These are phyloP conservation scores for Cicer chorassanicum DNA, from an alignment of 306 rosid species.

Conservation along the genomic window DNA sequence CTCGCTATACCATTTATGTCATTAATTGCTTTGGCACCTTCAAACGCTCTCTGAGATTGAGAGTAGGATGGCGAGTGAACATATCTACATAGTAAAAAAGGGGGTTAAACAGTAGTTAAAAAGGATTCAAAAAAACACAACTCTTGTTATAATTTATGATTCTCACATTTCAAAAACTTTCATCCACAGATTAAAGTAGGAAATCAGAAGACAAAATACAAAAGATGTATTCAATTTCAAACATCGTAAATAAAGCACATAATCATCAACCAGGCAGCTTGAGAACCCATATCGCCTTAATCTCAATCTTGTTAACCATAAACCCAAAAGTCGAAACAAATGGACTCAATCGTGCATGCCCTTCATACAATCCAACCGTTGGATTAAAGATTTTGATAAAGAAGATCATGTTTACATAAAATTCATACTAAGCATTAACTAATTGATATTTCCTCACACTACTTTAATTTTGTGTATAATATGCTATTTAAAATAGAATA, in stretches of 20 bases:
- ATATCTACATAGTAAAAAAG: conserved; percentile 65
- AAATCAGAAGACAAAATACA: conserved; percentile 31
- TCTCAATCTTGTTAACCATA: conserved; percentile 16
- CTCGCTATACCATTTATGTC: conserved; percentile 78
- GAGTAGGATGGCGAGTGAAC: conserved; percentile 62
- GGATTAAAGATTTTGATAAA: background rate
- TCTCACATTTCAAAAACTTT: conserved; percentile 23
- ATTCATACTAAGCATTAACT: background rate
- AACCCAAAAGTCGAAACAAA: conserved; percentile 17
- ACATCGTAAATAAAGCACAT: conserved; percentile 17
- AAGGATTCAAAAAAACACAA: conserved; percentile 19
- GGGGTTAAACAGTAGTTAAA: conserved; percentile 6
- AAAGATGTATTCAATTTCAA: conserved; percentile 13
- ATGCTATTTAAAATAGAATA: background rate
- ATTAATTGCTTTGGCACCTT: conserved; percentile 84
- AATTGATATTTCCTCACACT: background rate
- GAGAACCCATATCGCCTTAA: background rate
- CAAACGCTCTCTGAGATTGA: conserved; percentile 81
- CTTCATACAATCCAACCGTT: conserved; percentile 1
- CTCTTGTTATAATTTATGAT: background rate
- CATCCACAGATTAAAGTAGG: conserved; percentile 19
- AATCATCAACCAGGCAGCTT: conserved; percentile 24
- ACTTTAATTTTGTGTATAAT: background rate
- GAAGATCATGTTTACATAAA: background rate
- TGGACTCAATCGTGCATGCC: conserved; percentile 28